phyloP scores from a whole-genome alignment of 139 green algal genomes.

The Eudorina sp. region DNA sequence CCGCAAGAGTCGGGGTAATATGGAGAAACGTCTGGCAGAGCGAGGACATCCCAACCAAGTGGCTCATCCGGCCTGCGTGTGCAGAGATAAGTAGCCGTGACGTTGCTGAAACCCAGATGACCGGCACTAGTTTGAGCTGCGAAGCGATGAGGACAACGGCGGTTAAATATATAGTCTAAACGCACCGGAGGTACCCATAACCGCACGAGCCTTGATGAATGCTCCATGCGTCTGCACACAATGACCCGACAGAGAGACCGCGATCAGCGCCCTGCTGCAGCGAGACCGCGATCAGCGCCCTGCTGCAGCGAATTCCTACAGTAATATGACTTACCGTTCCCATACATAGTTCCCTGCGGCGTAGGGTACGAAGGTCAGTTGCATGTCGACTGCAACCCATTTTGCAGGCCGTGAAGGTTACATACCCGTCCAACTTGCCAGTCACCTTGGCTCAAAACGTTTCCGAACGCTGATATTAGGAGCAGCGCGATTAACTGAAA shows the following conservation, averaged over 20 bases:
- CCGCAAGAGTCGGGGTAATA: constrained; percentile 51
- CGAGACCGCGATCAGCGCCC: no score
- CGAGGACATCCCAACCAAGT: constrained; percentile 42
- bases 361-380: no score
- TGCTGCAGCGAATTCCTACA: no score
- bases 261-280: no score
- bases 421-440: constrained; percentile 27
- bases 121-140: neutral
- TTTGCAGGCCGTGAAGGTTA: no score
- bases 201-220: constrained; percentile 54
- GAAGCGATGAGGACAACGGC: neutral
- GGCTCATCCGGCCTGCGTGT: constrained; percentile 40
- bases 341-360: constrained; percentile 42
- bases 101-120: neutral
- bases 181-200: constrained; percentile 52
- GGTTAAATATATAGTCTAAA: neutral
- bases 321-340: constrained; percentile 9
- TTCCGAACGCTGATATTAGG: no score
- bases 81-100: neutral
- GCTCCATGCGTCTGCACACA: constrained; percentile 39
- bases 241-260: no score
- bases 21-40: constrained; percentile 37
- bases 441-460: neutral
- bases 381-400: no score
- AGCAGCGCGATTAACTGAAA: no score